Base-by-base conservation (phyloP, 2,329 filamentous ascomycete species). In the Alternaria novae-zelandiae region DNA sequence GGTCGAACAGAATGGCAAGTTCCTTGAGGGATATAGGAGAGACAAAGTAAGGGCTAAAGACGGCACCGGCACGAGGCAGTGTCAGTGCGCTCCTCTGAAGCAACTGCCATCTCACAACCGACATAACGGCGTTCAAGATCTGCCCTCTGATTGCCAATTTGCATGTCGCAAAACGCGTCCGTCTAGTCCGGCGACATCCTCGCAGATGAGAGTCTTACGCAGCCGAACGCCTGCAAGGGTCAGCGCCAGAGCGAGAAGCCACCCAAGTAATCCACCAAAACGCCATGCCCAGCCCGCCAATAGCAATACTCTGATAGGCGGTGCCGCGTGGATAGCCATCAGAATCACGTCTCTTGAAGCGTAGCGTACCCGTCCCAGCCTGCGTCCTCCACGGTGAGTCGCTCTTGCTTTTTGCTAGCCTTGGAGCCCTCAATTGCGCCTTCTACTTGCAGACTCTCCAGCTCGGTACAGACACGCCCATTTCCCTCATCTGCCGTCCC, bases 381-480 rank as follows among this genome's bases (percentile, higher is more conserved):
- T 21, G 59, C 46, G 30, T 50, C 57, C 21, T 46, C 15, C 54
- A 43, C 57, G 55, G 36, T 54, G 63, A 62, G 56, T 66, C 61
- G 61, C 57, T 51, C 46, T 54, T 63, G 56, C 61, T 58, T 55
- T 54, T 49, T 21, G 30, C 43, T 56, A 54, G 51, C 49, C 51
- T 47, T 41, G 43, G 46, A 50, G 61, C 61, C 54, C 28, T 59
- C 56, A 13, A 30, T 45, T 32, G 58, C 57, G 49, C 61, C 64
- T 68, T 61, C 64, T 64, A 36, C 50, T 51, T 59, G 23, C 51
- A 64, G 58, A 41, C 51, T 12, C 12, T 30, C 17, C 49, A 44
- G 21, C 55, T 53, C 20, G n/a, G 25, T 43, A 20, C 26, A 47
- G n/a, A 5, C 23, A 23, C 20, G 46, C 25, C 41, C 54, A 30